Conservation (phyloP, 108 stramenopile species). For the Skeletonema costatum region DNA sequence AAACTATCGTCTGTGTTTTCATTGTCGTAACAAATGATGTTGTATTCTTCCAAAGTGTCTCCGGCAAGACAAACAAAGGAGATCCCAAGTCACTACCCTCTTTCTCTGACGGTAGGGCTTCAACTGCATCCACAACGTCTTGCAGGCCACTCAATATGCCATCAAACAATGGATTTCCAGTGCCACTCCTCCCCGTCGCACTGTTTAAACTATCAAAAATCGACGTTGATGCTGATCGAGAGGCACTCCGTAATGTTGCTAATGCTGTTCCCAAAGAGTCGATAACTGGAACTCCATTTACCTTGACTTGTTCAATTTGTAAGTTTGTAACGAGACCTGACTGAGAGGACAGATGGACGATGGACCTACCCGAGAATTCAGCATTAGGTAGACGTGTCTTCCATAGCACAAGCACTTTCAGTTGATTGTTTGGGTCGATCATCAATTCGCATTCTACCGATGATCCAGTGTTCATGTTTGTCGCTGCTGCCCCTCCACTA, state of each 20-base stretch:
- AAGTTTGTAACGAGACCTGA: constrained; percentile 31
- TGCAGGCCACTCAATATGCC: constrained; percentile 36
- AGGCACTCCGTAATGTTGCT: constrained; percentile 29
- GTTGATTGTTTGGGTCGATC: constrained; percentile 33
- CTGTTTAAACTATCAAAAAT: constrained; percentile 10
- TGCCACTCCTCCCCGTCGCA: not conserved
- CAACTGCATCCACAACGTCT: constrained; percentile 41
- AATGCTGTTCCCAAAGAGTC: constrained; percentile 33
- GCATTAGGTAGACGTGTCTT: constrained; percentile 33
- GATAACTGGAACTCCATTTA: constrained; percentile 27
- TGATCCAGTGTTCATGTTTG: not conserved
- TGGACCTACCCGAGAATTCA: constrained; percentile 32
- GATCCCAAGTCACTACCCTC: constrained; percentile 4
- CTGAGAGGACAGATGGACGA: constrained; percentile 7
- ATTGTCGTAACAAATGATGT: not conserved
- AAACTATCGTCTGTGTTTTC: not conserved
- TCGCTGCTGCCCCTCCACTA: not conserved
- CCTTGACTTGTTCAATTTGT: constrained; percentile 29
- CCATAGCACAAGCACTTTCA: constrained; percentile 35
- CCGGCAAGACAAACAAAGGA: constrained; percentile 22
- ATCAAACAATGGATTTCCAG: constrained; percentile 31
- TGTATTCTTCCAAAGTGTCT: constrained; percentile 13
- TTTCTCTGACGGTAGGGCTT: constrained; percentile 17
- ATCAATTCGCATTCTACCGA: constrained; percentile 39
- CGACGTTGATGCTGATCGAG: constrained; percentile 22